Evolutionary conservation across 2,329 filamentous ascomycete species (phyloP).

Genomic region (Colletotrichum australisinense): DNA sequence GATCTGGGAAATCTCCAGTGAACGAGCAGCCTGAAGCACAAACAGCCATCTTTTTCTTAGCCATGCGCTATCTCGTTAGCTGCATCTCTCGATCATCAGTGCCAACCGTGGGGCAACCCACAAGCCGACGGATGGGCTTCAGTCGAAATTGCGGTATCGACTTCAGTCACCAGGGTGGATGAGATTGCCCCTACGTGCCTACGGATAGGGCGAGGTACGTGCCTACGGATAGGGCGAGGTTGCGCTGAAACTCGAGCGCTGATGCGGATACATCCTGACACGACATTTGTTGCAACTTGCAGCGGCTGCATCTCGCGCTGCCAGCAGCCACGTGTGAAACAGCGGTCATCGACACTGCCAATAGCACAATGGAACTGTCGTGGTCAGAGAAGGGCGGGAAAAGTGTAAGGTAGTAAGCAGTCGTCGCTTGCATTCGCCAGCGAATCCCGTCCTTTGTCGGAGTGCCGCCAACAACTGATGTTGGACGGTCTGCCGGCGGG

Average conservation of each 20-base stretch:
- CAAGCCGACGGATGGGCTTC: slow-evolving; percentile 15
- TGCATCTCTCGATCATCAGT: slow-evolving; percentile 27
- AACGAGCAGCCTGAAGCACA: slow-evolving; percentile 25
- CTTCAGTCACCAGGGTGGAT: not conserved
- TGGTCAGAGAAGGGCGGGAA: not conserved
- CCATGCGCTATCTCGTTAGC: slow-evolving; percentile 20
- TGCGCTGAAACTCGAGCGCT: slow-evolving; percentile 30
- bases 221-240: not conserved
- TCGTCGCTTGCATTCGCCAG: not conserved
- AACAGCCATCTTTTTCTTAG: slow-evolving; percentile 13
- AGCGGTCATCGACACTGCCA: slow-evolving; percentile 8
- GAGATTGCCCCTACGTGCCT: not conserved
- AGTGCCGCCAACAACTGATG: not conserved
- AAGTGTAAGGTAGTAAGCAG: not conserved
- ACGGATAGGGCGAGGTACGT: no score
- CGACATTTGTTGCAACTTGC: not conserved
- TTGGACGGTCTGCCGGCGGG: not conserved
- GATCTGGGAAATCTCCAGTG: not conserved
- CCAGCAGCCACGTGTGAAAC: slow-evolving; percentile 7
- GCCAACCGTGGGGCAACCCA: slow-evolving; percentile 31
- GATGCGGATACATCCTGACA: not conserved
- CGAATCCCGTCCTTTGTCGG: not conserved
- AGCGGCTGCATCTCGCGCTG: slow-evolving; percentile 2
- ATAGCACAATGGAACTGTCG: slow-evolving; percentile 1
- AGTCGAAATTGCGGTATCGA: slow-evolving; percentile 17